Evolutionary conservation across 805 yeast genomes (phyloP), one percentile per base, ranked within the genome.

Genomic region (Candida railenensis): DNA sequence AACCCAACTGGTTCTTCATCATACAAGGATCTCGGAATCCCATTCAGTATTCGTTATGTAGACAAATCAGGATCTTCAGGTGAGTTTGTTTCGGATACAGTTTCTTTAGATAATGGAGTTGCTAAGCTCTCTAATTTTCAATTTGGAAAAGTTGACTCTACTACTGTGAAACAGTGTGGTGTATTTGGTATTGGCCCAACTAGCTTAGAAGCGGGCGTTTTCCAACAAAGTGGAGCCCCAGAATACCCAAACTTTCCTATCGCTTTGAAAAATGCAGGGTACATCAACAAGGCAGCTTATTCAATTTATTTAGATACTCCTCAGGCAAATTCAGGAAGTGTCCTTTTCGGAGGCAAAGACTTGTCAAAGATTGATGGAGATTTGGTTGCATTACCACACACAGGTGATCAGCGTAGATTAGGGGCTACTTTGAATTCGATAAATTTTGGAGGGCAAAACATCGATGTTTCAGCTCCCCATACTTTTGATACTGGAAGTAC

Each of bases 361-460:
- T 41, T 52, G 12, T 49, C 66, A 15, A 57, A 60, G 33, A 58
- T 56, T 47, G 36, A 39, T 18, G 61, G 61, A 3, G 22, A n/a
- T 1, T 48, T 59, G 40, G 48, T 44, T 3, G 48, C 53, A 3
- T 45, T 53, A 8, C 48, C 46, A 19, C 43, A 40, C 20, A 30
- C 22, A 3, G 43, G 43, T 30, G 43, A 40, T 3, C 15, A 79
- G 4, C 64, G 73, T 28, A 66, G 76, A 42, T 57, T 80, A 28
- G 75, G 76, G 34, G 57, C 80, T 37, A 74, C 79, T 2, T 56
- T 80, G 16, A 69, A 69, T 47, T 63, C 70, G 4, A n/a, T 78
- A 2, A 34, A 46, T 19, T 40, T 57, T 43, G 48, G 50, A 43
- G 53, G 54, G 14, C 14, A 46, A 20, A 34, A 32, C 5, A 18